Base-by-base conservation (phyloP, 2,329 filamentous ascomycete genomes). In the Exophiala spinifera region DNA sequence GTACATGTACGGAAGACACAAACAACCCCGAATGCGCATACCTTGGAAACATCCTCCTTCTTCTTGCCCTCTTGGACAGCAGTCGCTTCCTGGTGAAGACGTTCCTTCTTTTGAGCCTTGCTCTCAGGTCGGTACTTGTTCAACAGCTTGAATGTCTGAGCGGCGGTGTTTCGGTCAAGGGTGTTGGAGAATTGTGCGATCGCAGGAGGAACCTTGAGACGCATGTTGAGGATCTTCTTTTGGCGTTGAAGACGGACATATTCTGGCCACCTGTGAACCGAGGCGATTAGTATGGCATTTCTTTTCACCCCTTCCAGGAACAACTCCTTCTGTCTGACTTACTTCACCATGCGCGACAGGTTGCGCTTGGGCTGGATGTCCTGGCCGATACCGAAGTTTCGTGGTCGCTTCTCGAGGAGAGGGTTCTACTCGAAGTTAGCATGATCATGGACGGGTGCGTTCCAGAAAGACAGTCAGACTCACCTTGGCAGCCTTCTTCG, bases 111-210 rank as follows among this genome's bases (percentile, higher is more conserved):
- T 87, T 97, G 92, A 69, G 83, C 81, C 87, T 96, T 97, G 78
- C 89, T 95, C 85, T 99, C 94, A 67, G 94, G 94, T 70, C 92
- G 91, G 88, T 99, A 99, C 85, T 99, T 99, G 89, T 96, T 95
- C 74, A 99, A 89, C 74, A 99, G 87, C 86, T 97, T 97, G 85
- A 99, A 94, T 65, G 89, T 83, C 82, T 97, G 92, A 70, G 91
- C 89, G 67, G 95, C 95, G 66, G 92, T 89, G 85, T 95, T 95
- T 79, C 89, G 88, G 85, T 95, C 89, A 70, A 97, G 88, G 69
- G 95, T 91, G 78, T 92, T 88, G 81, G 91, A 87, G 87, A 97
- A 99, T 83, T 99, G 94, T 68, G 92, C 86, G 69, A 99, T 91
- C 69, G 92, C 87, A 72, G 95, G 94, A 63, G 94, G 94, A 62